Conservation (phyloP, 345 rosid species). For the Euclidium syriacum region DNA sequence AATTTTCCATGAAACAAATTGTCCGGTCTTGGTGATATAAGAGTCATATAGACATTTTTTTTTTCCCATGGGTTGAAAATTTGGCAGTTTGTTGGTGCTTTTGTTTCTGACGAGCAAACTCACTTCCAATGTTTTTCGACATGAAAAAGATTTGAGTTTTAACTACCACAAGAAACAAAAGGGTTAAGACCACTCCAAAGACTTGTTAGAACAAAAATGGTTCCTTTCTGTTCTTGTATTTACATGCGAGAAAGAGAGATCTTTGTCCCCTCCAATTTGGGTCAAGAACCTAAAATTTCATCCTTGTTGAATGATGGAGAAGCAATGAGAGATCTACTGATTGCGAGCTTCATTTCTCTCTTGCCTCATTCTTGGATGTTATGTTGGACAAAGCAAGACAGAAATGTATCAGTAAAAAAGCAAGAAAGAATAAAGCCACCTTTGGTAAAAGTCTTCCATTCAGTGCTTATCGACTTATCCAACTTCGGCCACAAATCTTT, state of each 20-base stretch:
- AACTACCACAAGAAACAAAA: no score
- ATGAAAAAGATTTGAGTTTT: no score
- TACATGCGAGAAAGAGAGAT: background rate
- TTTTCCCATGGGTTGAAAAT: no score
- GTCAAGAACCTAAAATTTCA: background rate
- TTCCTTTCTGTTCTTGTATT: no score
- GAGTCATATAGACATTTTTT: no score
- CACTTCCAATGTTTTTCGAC: no score
- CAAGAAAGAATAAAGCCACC: background rate
- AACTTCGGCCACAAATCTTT: constrained; percentile 58
- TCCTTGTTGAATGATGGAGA: background rate
- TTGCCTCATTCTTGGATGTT: background rate
- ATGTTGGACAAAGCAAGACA: background rate
- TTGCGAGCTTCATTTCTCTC: background rate
- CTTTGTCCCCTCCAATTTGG: background rate
- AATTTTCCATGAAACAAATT: no score
- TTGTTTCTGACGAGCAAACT: no score
- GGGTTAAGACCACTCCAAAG: no score
- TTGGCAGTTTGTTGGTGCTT: no score
- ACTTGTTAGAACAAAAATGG: no score
- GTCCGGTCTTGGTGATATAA: no score
- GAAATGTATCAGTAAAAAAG: background rate
- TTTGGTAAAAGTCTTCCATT: background rate
- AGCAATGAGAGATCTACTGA: background rate
- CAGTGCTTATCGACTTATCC: constrained; percentile 26